These are phyloP conservation scores for Ophiostoma novo-ulmi DNA, from an alignment of 2,329 filamentous ascomycete species.

Conservation along the genomic window DNA sequence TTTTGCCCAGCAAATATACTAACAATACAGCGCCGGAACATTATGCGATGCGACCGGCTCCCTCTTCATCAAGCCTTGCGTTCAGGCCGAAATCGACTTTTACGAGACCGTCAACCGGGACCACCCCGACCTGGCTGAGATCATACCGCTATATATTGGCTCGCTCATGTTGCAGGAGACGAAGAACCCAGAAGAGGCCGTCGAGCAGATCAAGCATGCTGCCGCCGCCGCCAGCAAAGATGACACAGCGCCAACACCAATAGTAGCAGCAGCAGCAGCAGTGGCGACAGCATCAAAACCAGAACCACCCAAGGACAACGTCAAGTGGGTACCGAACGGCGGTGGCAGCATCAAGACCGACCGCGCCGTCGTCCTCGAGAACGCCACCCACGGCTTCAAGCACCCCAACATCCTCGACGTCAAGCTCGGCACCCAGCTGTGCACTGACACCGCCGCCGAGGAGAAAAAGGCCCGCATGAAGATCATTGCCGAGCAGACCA, in stretches of 20 bases:
- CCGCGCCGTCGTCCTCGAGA: constrained; percentile 76
- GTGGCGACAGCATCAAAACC: constrained; percentile 17
- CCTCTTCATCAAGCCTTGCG: constrained; percentile 93
- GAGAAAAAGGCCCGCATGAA: constrained; percentile 58
- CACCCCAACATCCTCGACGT: constrained; percentile 87
- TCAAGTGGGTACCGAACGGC: constrained; percentile 46
- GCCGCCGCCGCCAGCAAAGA: background rate
- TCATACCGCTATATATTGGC: constrained; percentile 84
- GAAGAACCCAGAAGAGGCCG: constrained; percentile 48
- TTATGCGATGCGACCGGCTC: constrained; percentile 77
- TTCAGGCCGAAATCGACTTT: constrained; percentile 76
- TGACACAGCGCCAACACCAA: background rate
- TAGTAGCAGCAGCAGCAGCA: constrained; percentile 13
- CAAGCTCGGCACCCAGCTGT: constrained; percentile 81
- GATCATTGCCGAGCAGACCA: constrained; percentile 54
- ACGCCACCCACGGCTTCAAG: constrained; percentile 73
- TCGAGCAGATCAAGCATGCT: constrained; percentile 42
- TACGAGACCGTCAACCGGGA: constrained; percentile 66
- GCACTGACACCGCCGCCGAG: constrained; percentile 65
- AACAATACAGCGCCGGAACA: constrained; percentile 74
- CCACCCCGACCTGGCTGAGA: constrained; percentile 68
- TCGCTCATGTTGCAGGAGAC: constrained; percentile 57
- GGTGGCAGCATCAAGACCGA: constrained; percentile 66
- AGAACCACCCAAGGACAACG: constrained; percentile 29
- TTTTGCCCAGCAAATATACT: constrained; percentile 25